Base-by-base conservation (phyloP, 176 grass and related monocot genomes). In the Aegilops sharonensis region DNA sequence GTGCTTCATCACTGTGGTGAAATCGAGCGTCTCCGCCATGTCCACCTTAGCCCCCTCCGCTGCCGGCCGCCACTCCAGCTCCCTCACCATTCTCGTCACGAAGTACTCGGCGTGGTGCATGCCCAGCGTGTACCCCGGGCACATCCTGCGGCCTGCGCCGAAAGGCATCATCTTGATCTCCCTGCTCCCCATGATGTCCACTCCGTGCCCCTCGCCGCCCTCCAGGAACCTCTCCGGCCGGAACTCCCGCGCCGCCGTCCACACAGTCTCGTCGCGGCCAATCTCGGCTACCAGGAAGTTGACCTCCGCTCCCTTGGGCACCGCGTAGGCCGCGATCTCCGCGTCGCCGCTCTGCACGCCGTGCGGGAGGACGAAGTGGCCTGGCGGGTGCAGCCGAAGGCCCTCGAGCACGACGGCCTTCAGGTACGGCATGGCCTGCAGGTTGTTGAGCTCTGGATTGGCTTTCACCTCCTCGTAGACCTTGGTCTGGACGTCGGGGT, bases 131-230 rank as follows among this genome's bases (percentile, higher is more conserved):
- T 65, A 71, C 3, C 88, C 90, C 0, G 93, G 93, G 83, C 93
- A 95, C 78, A 65, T 65, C 63, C 63, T 65, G 63, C 63, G 63
- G 2, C 63, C 63, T 27, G 63, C 63, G 11, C 63, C 90, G 18
- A 95, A 95, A 2, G 93, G 88, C 82, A 92, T 95, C 93, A 95
- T 95, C 82, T 88, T 92, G 37, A 92, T 92, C 83, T 90, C 85
- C 79, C 72, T 75, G 27, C 82, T 92, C 5, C 81, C 88, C 0
- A 68, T 91, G 8, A 94, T 21, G 63, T 91, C 87, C 71, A 91
- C 84, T 24, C 9, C 63, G 63, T 65, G 25, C 3, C 76, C 85
- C 73, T 88, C 81, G 2, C 84, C 89, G 11, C 81, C 89, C 25
- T 86, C 81, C 64, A 92, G 1, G 72, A 94, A 94, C 75, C 92